Base-by-base conservation (phyloP, 257 asterid genomes). In the Paraleonurus japonicus region DNA sequence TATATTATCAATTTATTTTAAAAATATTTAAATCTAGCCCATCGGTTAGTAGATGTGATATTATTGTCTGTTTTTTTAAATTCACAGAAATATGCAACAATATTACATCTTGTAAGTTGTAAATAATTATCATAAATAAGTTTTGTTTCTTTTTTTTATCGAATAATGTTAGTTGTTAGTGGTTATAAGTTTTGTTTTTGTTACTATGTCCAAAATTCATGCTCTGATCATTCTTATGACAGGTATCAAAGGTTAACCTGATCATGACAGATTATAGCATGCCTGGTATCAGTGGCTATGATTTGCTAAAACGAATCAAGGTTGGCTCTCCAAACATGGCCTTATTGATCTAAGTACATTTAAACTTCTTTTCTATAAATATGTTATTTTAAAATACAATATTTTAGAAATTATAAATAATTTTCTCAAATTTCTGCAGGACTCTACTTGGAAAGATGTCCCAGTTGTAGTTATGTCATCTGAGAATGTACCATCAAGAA, bases 251-350 rank as follows among this genome's bases (percentile, higher is more conserved):
- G 64, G 79, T 86, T 33, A 83, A 86, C 76, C 67, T 86, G 76
- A 86, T 86, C 75, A 86, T 86, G 85, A 86, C 92, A 20, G 92
- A 86, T 74, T 86, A 84, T 45, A 86, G 92, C 85, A 86, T 86
- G 92, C 92, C 92, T 27, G 92, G 92, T 54, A 84, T 84, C 68
- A 86, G 64, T 19, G 92, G 92, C 3, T 86, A 84, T 71, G 92
- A 86, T 84, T 82, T 86, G 83, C 83, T 86, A 12, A 86, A 84
- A 78, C 74, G 83, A 78, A 84, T 86, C 65, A 86, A 86, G 91
- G 91, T 83, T 28, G 3, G 66, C 17, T 11, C 17, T 65, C 58
- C 70, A 20, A 41, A 70, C 78, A 39, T 11, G 11, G 30, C 50
- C 54, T 28, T 27, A 45, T 57, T 30, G 15, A 7, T 27, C 1